A percentile compares a stretch with the other conserved stretches of the same genome.
phyloP scores from a whole-genome alignment of 768 basidiomycete genomes.

The Leccinum boreale region DNA sequence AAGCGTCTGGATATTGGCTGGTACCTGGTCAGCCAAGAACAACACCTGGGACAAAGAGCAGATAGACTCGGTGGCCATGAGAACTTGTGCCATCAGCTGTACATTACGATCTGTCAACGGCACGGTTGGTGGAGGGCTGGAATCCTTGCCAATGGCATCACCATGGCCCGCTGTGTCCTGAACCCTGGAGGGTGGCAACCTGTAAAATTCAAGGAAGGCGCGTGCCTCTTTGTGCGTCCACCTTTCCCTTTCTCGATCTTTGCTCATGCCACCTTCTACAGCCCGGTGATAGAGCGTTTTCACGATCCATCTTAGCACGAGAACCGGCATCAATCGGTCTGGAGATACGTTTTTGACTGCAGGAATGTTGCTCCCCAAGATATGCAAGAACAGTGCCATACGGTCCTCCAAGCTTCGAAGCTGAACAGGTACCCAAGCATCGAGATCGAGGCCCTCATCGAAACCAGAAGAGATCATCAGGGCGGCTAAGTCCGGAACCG shows the following conservation, averaged over 20 bases:
- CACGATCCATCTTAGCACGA: constrained; percentile 64
- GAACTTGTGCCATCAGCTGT: constrained; percentile 64
- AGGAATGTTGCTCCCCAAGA: constrained; percentile 51
- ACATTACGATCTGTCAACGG: constrained; percentile 56
- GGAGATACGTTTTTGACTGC: constrained; percentile 45
- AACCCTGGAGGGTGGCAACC: constrained; percentile 2
- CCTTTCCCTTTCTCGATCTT: constrained; percentile 60
- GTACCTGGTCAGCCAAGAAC: constrained; percentile 48
- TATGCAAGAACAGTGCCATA: constrained; percentile 52
- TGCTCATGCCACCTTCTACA: constrained; percentile 43
- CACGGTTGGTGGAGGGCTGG: constrained; percentile 3
- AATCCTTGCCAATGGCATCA: constrained; percentile 14
- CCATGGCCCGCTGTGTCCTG: constrained; percentile 14
- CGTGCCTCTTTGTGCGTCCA: constrained; percentile 67
- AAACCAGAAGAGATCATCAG: constrained; percentile 42
- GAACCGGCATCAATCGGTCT: constrained; percentile 46
- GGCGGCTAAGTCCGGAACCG: constrained; percentile 45
- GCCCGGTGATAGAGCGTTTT: constrained; percentile 49
- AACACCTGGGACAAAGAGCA: constrained; percentile 60
- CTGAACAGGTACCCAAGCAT: constrained; percentile 42
- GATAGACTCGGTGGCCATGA: constrained; percentile 57
- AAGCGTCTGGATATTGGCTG: constrained; percentile 45
- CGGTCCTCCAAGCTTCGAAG: constrained; percentile 49
- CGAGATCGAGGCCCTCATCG: constrained; percentile 14
- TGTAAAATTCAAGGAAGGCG: constrained; percentile 55